Evolutionary conservation across 208 protist species (phyloP), one percentile per base, ranked within the genome.

Genomic region (Porcisia hertigi): DNA sequence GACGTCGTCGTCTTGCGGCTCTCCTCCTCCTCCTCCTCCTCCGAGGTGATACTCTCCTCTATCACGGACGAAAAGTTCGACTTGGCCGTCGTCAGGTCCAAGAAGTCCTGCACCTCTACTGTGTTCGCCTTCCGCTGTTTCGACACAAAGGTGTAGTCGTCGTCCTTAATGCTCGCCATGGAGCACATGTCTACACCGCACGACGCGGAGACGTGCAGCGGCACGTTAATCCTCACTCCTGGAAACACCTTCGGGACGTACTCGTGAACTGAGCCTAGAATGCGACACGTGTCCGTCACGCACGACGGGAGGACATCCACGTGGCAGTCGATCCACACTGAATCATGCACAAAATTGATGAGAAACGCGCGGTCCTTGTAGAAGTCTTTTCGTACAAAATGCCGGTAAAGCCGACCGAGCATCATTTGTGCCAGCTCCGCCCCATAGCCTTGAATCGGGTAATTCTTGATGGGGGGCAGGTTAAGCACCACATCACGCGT

Each of bases 281-380:
- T 89, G 63, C 71, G 67, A 36, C 79, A 82, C n/a, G 90, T 90
- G 52, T 94, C 90, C 9, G 69, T 76, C 12, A 93, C 86, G 34
- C 89, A 92, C 81, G 91, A 69, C 71, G 86, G 65, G 30, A 94
- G 81, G 36, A 96, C 92, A 65, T 92, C 86, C 16, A 92, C 79
- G 57, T 97, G 93, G 73, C 92, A 97, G 75, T 97, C 93, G 11
- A 97, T 75, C 93, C 93, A 97, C 20, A 97, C 84, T 7, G 93
- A 95, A 83, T 97, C 93, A 82, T 97, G 93, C 57, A 97, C 93
- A 80, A 96, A 96, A 75, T 97, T 97, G 72, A 87, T 88, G 49
- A 97, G 80, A 71, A 86, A 88, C 9, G 90, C 93, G 18, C 84
- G 82, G 23, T 91, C 55, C 11, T 83, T 76, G 80, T 95, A 97